Conservation (phyloP, 257 asterid genomes). For the Leptodermis oblonga region DNA sequence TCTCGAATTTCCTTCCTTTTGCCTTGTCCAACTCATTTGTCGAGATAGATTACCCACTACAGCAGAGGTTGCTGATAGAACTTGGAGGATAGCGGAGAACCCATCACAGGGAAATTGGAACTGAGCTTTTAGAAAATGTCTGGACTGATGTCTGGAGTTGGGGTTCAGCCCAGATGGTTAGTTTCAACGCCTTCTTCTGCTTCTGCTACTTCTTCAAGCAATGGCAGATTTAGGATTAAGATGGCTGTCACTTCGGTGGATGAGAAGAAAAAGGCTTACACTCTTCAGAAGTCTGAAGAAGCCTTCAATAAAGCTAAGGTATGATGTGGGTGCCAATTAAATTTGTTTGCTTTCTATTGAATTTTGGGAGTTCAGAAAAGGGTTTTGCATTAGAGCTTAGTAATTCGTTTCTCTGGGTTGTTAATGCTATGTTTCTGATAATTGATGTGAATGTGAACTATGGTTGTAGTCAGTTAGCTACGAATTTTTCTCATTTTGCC, state of each 20-base stretch:
- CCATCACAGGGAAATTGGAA: no score
- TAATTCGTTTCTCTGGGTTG: background rate
- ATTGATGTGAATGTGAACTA: background rate
- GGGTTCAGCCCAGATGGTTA: conserved; percentile 13
- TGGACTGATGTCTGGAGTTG: conserved; percentile 17
- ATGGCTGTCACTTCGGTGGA: conserved; percentile 61
- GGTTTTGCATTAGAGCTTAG: background rate
- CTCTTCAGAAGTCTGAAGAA: conserved; percentile 83
- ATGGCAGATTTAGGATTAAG: conserved; percentile 29
- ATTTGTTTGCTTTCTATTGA: background rate
- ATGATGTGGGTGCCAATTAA: background rate
- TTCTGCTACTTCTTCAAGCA: conserved; percentile 16
- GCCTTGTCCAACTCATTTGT: no score
- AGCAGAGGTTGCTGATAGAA: no score
- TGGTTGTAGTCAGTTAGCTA: background rate
- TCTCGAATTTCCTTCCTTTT: no score
- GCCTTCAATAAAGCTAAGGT: conserved; percentile 97
- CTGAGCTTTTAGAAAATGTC: conserved; percentile 10
- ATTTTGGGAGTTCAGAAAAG: background rate
- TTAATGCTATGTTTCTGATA: background rate
- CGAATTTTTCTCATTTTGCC: background rate
- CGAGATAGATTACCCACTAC: no score
- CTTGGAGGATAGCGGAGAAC: background rate
- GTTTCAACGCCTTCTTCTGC: background rate
- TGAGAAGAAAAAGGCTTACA: conserved; percentile 73